Base-by-base conservation (phyloP, 2,329 filamentous ascomycete species). In the Ceratocystis destructans region DNA sequence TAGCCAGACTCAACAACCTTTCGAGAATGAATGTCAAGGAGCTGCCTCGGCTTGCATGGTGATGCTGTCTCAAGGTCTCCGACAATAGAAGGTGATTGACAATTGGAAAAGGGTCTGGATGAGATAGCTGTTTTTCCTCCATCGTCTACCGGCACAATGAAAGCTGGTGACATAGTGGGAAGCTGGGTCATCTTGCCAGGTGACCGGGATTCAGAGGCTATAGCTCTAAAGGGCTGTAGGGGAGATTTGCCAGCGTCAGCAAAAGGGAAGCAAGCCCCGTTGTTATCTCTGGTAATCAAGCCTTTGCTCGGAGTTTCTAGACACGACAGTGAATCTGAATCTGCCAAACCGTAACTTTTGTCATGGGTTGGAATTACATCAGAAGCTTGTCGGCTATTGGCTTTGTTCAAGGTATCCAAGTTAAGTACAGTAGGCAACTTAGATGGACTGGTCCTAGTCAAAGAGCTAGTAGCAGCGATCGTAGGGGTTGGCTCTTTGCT, bases 1-100 rank as follows among this genome's bases (percentile, higher is more conserved):
- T 64, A 22, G 3, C 45, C 8, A 12, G 48, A 33, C 15, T 55
- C 44, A 17, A 46, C 17, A 8, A n/a, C 15, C 12, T 61, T 67
- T 20, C 33, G 33, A 12, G 46, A 25, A 45, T n/a, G 31, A n/a
- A 17, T 6, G 1, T 33, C 53, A 1, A 25, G 28, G 5, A 46
- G n/a, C 7, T 41, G 44, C 46, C 25, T 57, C 1, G 45, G 45
- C 0, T 55, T 65, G 28, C 44, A 53, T 7, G 62, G 10, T 5
- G 57, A 53, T 6, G 62, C 65, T 53, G 59, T 64, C 46, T 67
- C 62, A 12, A 67, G 62, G 31, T 67, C 66, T 1, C 66, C 66
- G 4, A 67, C 66, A 57, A 67, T 46, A 12, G 62, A 67, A 15
- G 57, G 62, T 3, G 66, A 53, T 41, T 44, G 45, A 15, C 17